Evolutionary conservation across 345 rosid species (phyloP), one percentile per base, ranked within the genome.

Genomic region (Lepidium sativum): DNA sequence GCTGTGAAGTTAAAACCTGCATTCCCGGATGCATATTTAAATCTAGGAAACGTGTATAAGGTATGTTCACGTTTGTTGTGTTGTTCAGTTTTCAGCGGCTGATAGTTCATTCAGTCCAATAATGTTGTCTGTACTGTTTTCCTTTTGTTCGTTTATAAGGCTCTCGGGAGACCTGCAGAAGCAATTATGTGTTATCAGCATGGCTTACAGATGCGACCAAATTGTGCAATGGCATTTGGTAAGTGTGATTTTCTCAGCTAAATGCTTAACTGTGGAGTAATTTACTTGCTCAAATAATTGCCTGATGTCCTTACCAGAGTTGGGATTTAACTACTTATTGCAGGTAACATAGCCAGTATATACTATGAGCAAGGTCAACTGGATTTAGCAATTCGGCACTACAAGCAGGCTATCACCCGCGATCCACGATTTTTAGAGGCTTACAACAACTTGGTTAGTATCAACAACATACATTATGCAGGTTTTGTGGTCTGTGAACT

Each of bases 41-140:
- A 87, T 75, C 96, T 95, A 55, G 99, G 99, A 60, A 91, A 88
- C 67, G 96, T 95, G 53, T 95, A 95, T 51, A 95, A 91, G 97
- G 99, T 88, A 81, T 81, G 85, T 70, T 75, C 61, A 65, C 49
- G 57, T 68, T 49, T 35, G 14, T 75, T 60, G 27, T 59, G 21
- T 50, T 21, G 48, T 53, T 73, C 50, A 59, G 74, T 55, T 65
- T 25, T 64, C 70, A 70, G 61, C 66, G 63, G 74, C 72, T 71
- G 78, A 77, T 54, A 65, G 39, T 68, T 68, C 72, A 52, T 68
- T 68, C 72, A 52, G 56, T 52, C 65, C 52, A 58, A 41, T 38
- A 34, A 9, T 62, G 42, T 42, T 77, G 34, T 68, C 39, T 47
- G n/a, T 47, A 33, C 68, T 61, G 29, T 74, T 23, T 74, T 71